Percentiles rank a stretch among this genome's conserved stretches.
Evolutionary conservation across 2,329 filamentous ascomycete species (phyloP).

Genomic region (Pestalotiopsis sp.): DNA sequence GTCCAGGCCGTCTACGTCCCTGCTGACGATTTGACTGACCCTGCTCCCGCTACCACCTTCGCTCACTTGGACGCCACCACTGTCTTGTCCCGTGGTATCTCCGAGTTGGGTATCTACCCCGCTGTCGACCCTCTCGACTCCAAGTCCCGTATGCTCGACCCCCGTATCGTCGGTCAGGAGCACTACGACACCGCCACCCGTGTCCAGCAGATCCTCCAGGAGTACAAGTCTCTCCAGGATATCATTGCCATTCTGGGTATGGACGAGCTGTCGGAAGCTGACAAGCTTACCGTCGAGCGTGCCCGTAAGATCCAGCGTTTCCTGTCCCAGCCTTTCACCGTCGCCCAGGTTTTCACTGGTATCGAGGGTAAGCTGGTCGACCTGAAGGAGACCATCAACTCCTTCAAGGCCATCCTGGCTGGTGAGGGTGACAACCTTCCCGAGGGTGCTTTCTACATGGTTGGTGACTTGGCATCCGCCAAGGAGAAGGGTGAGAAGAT

Average conservation of each 20-base stretch:
- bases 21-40: conserved; percentile 99
- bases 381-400: conserved; percentile 96
- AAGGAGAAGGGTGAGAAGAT: conserved; percentile 99
- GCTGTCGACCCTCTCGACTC: conserved; percentile 99
- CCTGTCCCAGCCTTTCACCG: conserved; percentile 98
- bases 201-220: conserved; percentile 99
- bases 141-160: conserved; percentile 99
- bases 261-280: conserved; percentile 98
- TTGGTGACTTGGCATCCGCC: conserved; percentile 91
- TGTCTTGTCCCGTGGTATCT: conserved; percentile 99
- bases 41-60: conserved; percentile 98
- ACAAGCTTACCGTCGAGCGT: conserved; percentile 99
- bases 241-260: conserved; percentile 99
- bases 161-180: conserved; percentile 96
- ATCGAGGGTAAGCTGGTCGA: conserved; percentile 97
- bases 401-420: conserved; percentile 95
- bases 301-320: conserved; percentile 99
- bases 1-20: conserved; percentile 99
- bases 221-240: conserved; percentile 99
- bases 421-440: conserved; percentile 96
- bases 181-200: conserved; percentile 94
- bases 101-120: conserved; percentile 99
- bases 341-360: conserved; percentile 77
- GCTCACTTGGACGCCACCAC: conserved; percentile 99
- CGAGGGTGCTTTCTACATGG: conserved; percentile 96